Evolutionary conservation across 139 green algal genomes (phyloP), one percentile per base, ranked within the genome.

Genomic region (Asterochloris erici): DNA sequence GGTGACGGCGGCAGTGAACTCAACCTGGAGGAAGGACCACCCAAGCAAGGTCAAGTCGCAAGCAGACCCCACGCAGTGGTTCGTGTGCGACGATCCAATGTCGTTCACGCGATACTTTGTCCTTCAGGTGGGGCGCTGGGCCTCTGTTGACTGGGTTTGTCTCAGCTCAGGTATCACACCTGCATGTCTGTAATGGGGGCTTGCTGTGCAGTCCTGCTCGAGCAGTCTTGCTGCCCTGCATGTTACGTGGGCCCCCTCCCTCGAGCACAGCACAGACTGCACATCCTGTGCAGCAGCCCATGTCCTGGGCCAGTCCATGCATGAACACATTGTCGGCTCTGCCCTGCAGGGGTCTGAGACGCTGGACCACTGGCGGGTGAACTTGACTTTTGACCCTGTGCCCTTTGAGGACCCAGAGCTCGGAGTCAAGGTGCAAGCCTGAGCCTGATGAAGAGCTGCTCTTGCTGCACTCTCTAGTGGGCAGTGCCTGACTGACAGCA

Each of bases 341-440:
- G 38, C 38, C 38, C 38, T 54, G 38, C 94, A 99, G 92, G 96
- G 96, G 38, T 96, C 90, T 10, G 89, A 95, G 82, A 92, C 84
- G 60, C 27, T 95, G 15, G 93, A 97, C 83, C 93, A 97, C 86
- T 97, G 93, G 93, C 81, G 81, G 38, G 84, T 93, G n/a, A 93
- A 93, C 77, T 83, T 99, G 0, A 96, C 91, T 21, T 99, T 99
- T 86, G 95, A 99, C 85, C 97, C 97, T 4, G 91, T 98, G 14
- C 12, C 85, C 14, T 99, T 99, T 90, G 97, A 99, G 89, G 94
- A 97, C 82, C 79, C 90, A 11, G 77, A 68, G 0, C 83, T 97
- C 27, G 92, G 92, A 11, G 88, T 97, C 26, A 95, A 92, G 87
- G 90, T 94, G 77, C 14, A 12, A 47, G 66, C 66, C 17, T 71